Evolutionary conservation across 2,329 filamentous ascomycete species (phyloP), one percentile per base, ranked within the genome.

Genomic region (Coniochaeta hoffmannii): DNA sequence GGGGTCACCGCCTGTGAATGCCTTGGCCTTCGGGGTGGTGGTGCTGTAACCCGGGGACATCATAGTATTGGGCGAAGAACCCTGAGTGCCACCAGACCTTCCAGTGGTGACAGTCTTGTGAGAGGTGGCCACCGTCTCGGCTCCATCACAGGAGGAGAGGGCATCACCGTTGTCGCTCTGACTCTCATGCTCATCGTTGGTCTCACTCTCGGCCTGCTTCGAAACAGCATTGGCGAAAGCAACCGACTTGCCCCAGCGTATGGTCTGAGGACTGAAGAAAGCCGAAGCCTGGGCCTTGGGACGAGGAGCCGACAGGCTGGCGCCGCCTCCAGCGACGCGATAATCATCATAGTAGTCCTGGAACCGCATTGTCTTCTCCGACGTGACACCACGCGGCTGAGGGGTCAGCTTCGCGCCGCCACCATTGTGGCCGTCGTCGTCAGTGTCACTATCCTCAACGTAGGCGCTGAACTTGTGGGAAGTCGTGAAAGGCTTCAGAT

Each of bases 371-470:
- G 15, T 11, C 19, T 44, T 44, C 17, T 24, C 19, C 7, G 38
- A 44, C 12, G 15, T 46, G 41, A 28, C 22, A 15, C 41, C 22
- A 19, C 49, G 49, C 6, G 49, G 49, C 49, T 51, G 49, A n/a
- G 49, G 49, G 10, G 49, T 51, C 14, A 51, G 31, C 49, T 51
- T 51, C n/a, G 14, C 49, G 14, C 49, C 49, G 17, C 49, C 49
- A n/a, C 49, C 49, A n/a, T 7, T n/a, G 6, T 15, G 17, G 31
- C 15, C 26, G n/a, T 31, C 22, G 41, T 46, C 9, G 10, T 46
- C 41, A 28, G 41, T 9, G 36, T 41, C 36, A 7, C 4, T 46
- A 12, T 46, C 24, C 12, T 28, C 22, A 28, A 26, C 7, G 14
- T 46, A 28, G 22, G 11, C 24, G 12, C 41, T 26, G 22, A 14